phyloP scores from a whole-genome alignment of 495 filamentous ascomycete species.

The Penicillium maclennaniae region DNA sequence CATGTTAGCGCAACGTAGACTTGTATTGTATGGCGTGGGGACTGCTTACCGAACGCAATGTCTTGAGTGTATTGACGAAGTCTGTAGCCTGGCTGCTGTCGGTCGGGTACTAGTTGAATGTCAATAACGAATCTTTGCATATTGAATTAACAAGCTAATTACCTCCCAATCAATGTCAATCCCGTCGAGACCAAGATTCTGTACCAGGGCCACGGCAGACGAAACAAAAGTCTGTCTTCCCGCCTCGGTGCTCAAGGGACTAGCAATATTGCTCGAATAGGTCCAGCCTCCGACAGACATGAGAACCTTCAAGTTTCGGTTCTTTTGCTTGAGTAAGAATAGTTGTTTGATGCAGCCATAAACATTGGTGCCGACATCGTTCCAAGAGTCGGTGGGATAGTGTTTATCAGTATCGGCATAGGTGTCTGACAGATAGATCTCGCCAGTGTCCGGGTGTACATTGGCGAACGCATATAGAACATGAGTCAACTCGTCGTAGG shows the following conservation, averaged over 20 bases:
- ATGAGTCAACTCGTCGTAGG: conserved; percentile 73
- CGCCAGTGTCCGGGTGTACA: conserved; percentile 56
- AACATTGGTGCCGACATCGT: conserved; percentile 67
- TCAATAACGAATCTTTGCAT: neutral
- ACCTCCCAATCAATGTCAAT: conserved; percentile 64
- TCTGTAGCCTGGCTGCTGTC: conserved; percentile 51
- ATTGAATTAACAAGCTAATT: neutral
- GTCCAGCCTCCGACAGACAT: conserved; percentile 66
- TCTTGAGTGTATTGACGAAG: conserved; percentile 59
- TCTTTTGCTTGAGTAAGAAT: conserved; percentile 71
- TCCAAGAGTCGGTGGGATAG: conserved; percentile 73
- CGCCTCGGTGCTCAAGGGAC: conserved; percentile 56
- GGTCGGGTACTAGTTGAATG: conserved; percentile 26
- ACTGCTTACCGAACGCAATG: conserved; percentile 40
- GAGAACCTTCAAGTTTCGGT: conserved; percentile 77
- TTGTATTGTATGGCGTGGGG: neutral
- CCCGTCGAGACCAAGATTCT: conserved; percentile 60
- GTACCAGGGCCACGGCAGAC: conserved; percentile 61
- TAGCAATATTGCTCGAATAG: conserved; percentile 69
- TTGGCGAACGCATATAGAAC: conserved; percentile 84
- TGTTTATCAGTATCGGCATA: conserved; percentile 76
- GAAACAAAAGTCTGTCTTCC: conserved; percentile 62
- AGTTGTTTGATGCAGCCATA: conserved; percentile 90
- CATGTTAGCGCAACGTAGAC: neutral
- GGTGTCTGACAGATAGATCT: conserved; percentile 75